Conservation (phyloP, 371 early-diverging fungal species). For the Mucor irregularis region DNA sequence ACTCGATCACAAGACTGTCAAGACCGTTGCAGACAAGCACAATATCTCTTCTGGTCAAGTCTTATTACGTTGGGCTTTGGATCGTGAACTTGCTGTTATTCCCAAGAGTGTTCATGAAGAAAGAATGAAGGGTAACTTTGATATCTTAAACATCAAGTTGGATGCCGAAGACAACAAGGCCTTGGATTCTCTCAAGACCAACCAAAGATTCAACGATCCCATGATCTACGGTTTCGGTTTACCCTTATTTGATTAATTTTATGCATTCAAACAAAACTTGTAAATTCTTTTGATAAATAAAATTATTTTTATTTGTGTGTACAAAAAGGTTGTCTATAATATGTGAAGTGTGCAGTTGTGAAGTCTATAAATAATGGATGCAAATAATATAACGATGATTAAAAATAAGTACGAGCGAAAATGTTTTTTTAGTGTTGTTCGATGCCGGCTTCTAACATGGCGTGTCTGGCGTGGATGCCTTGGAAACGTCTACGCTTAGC, state of each 20-base stretch:
- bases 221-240: slow-evolving; percentile 32
- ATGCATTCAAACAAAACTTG: background rate
- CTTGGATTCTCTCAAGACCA: slow-evolving; percentile 15
- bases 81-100: slow-evolving; percentile 59
- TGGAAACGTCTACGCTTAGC: slow-evolving; percentile 57
- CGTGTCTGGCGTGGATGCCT: slow-evolving; percentile 30
- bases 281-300: background rate
- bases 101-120: slow-evolving; percentile 61
- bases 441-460: slow-evolving; percentile 20
- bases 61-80: slow-evolving; percentile 60
- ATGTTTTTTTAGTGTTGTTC: slow-evolving; percentile 1
- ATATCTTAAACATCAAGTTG: slow-evolving; percentile 27
- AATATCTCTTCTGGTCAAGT: slow-evolving; percentile 27
- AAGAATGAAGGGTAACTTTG: slow-evolving; percentile 51
- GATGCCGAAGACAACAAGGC: slow-evolving; percentile 32
- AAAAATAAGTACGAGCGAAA: background rate
- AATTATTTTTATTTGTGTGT: background rate
- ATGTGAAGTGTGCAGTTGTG: no score
- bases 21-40: slow-evolving; percentile 27
- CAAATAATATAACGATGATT: background rate
- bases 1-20: slow-evolving; percentile 35
- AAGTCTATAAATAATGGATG: no score
- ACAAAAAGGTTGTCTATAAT: background rate
- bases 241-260: slow-evolving; percentile 36
- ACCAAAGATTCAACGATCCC: slow-evolving; percentile 33